Base-by-base conservation (phyloP, 176 grass and related monocot genomes). In the Miscanthus lutarioriparius region DNA sequence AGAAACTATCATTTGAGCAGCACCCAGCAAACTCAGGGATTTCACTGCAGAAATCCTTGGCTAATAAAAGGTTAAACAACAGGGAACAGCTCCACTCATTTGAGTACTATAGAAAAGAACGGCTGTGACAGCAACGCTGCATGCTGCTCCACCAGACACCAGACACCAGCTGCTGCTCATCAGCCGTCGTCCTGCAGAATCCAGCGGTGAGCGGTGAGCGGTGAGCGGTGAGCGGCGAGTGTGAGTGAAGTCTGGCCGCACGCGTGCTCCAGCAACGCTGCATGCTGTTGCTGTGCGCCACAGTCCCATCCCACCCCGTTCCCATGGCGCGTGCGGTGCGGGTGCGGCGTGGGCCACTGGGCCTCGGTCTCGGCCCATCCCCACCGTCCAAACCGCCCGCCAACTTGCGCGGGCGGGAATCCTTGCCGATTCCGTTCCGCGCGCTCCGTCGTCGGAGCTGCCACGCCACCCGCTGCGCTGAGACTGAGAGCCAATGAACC, bases 341-440 rank as follows among this genome's bases (percentile, higher is more conserved):
- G 56, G 53, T 61, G 58, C 58, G 58, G 58, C 10, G 56, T 61
- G 56, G 58, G 58, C 22, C 54, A 8, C 53, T 49, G 2, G 44
- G 13, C 6, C 38, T 58, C 54, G 51, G 19, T 61, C n/a, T 62
- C 70, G 26, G 6, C 17, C 3, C 72, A 76, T 84, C 30, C 15
- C 72, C 62, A 30, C 82, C 72, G 74, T 77, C 45, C 23, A 69
- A 77, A 85, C 72, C 61, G 30, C 73, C 20, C 62, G 33, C 63
- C 82, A 77, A 69, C 63, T 84, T 77, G 82, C 72, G 41, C 4
- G 40, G 4, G 45, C 6, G 7, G 19, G 81, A 83, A 83, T 74
- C 53, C 51, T 37, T 38, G 11, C 7, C 47, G 48, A 72, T 61
- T 71, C 65, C 35, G 11, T 27, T 35, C 3, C 33, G 33, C 7